These are phyloP conservation scores for Hymenoscyphus albidus DNA, from an alignment of 2,329 filamentous ascomycete genomes.

Conservation along the genomic window DNA sequence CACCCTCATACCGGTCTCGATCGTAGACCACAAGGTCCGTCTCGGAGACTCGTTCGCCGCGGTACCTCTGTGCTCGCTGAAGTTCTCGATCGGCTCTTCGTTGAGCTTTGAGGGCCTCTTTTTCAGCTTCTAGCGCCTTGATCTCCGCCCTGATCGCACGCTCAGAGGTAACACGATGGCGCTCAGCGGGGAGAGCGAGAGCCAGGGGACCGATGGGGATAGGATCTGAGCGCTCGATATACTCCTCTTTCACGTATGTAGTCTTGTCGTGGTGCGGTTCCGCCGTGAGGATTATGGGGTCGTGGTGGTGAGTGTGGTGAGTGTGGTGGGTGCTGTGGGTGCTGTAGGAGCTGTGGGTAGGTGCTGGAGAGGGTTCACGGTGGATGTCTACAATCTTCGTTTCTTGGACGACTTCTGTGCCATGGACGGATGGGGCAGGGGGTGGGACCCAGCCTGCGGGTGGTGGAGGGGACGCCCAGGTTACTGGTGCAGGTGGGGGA, in stretches of 20 bases:
- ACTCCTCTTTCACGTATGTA: constrained; percentile 24
- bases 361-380: constrained; percentile 21
- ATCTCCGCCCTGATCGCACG: constrained; percentile 72
- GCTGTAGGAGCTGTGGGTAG: constrained; percentile 11
- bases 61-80: constrained; percentile 46
- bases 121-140: constrained; percentile 64
- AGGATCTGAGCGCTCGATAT: constrained; percentile 29
- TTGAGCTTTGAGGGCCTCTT: constrained; percentile 53
- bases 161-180: constrained; percentile 33
- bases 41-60: constrained; percentile 53
- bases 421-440: constrained; percentile 23
- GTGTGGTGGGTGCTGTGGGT: constrained; percentile 1
- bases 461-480: constrained; percentile 15
- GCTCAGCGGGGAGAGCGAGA: constrained; percentile 38
- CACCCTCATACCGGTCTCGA: constrained; percentile 44
- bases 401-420: constrained; percentile 42
- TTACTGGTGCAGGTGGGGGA: constrained; percentile 13
- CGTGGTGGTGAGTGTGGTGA: constrained; percentile 34
- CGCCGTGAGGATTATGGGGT: constrained; percentile 42
- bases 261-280: constrained; percentile 29
- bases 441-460: constrained; percentile 16
- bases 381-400: constrained; percentile 40
- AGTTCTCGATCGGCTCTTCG: constrained; percentile 45
- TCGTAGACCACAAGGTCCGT: constrained; percentile 63
- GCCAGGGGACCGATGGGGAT: constrained; percentile 41